Evolutionary conservation across 805 yeast species (phyloP).

Genomic region (Metschnikowia koreensis): DNA sequence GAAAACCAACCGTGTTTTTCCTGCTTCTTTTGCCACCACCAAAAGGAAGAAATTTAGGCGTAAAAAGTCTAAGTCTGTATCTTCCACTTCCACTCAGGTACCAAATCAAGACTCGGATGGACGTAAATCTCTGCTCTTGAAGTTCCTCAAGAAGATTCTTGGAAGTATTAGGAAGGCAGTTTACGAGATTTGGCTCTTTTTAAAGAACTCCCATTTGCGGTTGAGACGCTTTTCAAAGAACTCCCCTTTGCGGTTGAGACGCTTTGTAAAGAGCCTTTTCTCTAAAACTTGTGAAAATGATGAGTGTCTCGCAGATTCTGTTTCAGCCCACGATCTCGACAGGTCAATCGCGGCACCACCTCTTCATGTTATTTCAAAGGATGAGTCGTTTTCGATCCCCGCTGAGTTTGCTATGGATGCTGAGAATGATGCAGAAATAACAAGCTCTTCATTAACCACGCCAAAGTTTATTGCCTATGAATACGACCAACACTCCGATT

Average conservation of each 20-base stretch:
- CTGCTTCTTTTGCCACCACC: neutral
- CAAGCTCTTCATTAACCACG: neutral
- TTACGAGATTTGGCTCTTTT: neutral
- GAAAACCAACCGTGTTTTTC: neutral
- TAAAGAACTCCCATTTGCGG: neutral
- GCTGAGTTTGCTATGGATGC: neutral
- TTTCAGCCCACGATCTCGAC: neutral
- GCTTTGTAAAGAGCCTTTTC: neutral
- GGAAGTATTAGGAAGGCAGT: too few species aligned
- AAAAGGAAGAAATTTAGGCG: too few species aligned
- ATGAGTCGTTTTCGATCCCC: neutral
- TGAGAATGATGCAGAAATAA: neutral
- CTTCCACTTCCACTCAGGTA: too few species aligned
- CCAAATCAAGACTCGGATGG: too few species aligned
- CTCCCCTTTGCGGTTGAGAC: neutral
- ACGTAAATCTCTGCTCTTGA: too few species aligned
- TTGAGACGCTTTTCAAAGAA: too few species aligned
- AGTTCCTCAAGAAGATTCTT: too few species aligned
- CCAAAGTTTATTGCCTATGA: neutral
- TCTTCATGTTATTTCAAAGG: neutral
- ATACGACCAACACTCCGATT: neutral
- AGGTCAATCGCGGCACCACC: neutral
- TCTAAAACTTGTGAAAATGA: neutral
- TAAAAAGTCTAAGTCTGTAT: too few species aligned
- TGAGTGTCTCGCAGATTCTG: neutral